phyloP scores from a whole-genome alignment of 2,329 filamentous ascomycete genomes.

The Fusarium anthophilum region DNA sequence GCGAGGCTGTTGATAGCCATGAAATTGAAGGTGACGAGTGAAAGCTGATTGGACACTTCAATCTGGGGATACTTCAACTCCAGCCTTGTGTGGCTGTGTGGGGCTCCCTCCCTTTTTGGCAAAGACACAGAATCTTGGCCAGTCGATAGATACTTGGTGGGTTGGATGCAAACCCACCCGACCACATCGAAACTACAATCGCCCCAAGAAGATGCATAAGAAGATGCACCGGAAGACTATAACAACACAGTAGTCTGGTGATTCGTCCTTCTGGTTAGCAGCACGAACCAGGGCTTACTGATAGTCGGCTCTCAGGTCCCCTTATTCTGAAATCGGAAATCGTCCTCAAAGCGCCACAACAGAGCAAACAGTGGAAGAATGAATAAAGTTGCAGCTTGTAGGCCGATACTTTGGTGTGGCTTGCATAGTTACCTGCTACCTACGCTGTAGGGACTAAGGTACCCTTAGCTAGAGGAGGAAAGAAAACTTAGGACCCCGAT shows the following conservation, averaged over 20 bases:
- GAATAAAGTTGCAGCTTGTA: slow-evolving; percentile 13
- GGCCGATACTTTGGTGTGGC: background rate
- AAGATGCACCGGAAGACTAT: background rate
- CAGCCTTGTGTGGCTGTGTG: slow-evolving; percentile 30
- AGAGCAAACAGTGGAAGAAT: slow-evolving; percentile 12
- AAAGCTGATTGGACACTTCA: slow-evolving; percentile 27
- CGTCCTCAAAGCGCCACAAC: background rate
- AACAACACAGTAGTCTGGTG: background rate
- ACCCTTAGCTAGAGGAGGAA: too few species aligned
- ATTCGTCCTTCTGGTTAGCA: background rate
- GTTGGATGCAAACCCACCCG: background rate
- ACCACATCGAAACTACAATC: background rate
- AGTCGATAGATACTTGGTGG: slow-evolving; percentile 1
- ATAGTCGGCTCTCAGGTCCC: background rate
- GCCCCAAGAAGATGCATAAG: background rate
- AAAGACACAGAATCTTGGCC: slow-evolving; percentile 8
- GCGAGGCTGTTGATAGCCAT: slow-evolving; percentile 37
- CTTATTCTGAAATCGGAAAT: background rate
- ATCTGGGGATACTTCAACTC: background rate
- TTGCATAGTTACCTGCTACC: background rate
- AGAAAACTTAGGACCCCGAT: too few species aligned
- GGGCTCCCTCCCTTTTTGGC: background rate
- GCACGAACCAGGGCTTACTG: background rate
- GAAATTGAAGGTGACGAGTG: slow-evolving; percentile 1
- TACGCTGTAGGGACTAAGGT: background rate